phyloP scores from a whole-genome alignment of 768 basidiomycete species.

The Rubroboletus pulcherrimus region DNA sequence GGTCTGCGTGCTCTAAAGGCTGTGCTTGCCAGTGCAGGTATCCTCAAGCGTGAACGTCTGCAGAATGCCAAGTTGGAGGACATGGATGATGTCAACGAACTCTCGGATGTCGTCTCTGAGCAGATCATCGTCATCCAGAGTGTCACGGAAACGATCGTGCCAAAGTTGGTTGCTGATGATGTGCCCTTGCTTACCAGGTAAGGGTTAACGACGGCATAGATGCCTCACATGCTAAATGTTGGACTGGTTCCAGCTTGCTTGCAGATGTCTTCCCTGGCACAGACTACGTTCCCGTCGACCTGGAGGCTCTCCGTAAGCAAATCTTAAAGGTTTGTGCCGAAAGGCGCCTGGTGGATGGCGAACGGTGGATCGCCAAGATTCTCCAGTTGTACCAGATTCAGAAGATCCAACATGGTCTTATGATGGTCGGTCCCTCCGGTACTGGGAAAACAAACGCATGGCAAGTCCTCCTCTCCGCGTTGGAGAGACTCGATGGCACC shows the following conservation, averaged over 20 bases:
- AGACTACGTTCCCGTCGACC: conserved; percentile 83
- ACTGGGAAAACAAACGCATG: conserved; percentile 97
- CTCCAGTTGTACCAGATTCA: conserved; percentile 98
- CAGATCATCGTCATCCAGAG: conserved; percentile 98
- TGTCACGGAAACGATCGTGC: conserved; percentile 97
- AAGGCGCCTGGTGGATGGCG: conserved; percentile 79
- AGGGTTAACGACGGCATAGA: conserved; percentile 15
- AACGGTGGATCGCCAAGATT: conserved; percentile 92
- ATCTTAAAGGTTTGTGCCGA: conserved; percentile 86
- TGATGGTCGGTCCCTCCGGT: conserved; percentile 99
- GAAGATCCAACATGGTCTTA: conserved; percentile 98
- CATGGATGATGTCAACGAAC: conserved; percentile 41
- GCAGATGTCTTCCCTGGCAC: conserved; percentile 98
- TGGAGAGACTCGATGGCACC: conserved; percentile 85
- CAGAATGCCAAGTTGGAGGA: conserved; percentile 42
- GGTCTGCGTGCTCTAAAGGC: conserved; percentile 96
- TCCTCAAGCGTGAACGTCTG: conserved; percentile 89
- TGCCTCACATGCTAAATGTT: not conserved
- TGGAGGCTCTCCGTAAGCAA: conserved; percentile 79
- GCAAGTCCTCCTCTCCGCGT: conserved; percentile 87
- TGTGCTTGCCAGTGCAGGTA: conserved; percentile 94
- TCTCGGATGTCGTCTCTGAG: conserved; percentile 76
- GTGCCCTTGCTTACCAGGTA: conserved; percentile 91
- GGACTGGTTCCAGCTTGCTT: conserved; percentile 55
- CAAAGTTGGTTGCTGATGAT: conserved; percentile 96